These are phyloP conservation scores for Talaromyces rugulosus DNA, from an alignment of 2,329 filamentous ascomycete species.

Conservation along the genomic window DNA sequence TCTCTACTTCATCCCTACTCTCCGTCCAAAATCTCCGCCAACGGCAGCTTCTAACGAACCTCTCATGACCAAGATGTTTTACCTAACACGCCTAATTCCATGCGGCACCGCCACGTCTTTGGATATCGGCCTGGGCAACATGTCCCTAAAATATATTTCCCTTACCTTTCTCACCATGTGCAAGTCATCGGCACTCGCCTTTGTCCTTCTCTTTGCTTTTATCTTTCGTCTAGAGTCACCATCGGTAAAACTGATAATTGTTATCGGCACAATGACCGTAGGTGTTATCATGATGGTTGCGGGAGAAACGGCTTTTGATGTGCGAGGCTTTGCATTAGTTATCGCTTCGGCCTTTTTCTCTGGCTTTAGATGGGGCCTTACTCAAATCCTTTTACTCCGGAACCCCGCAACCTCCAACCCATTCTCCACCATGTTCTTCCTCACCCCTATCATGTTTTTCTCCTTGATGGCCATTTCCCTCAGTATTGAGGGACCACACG, in stretches of 20 bases:
- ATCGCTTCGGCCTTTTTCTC: slow-evolving; percentile 93
- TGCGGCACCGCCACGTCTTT: slow-evolving; percentile 90
- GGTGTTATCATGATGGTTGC: slow-evolving; percentile 98
- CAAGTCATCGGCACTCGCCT: slow-evolving; percentile 93
- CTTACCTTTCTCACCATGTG: slow-evolving; percentile 99
- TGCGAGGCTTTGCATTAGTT: slow-evolving; percentile 82
- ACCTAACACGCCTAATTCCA: slow-evolving; percentile 83
- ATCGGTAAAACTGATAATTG: slow-evolving; percentile 77
- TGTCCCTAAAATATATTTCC: slow-evolving; percentile 90
- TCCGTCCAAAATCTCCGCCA: slow-evolving; percentile 60
- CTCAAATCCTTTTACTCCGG: slow-evolving; percentile 87
- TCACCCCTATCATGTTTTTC: slow-evolving; percentile 95
- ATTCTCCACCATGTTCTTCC: slow-evolving; percentile 93
- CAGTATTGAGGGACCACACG: slow-evolving; percentile 73
- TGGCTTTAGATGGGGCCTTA: slow-evolving; percentile 97
- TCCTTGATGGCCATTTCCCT: slow-evolving; percentile 76
- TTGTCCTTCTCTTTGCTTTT: slow-evolving; percentile 93
- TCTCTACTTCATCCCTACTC: slow-evolving; percentile 74
- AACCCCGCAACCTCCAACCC: slow-evolving; percentile 95
- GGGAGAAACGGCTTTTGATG: slow-evolving; percentile 84
- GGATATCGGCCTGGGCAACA: slow-evolving; percentile 94
- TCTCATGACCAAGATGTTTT: slow-evolving; percentile 84
- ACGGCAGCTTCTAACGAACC: slow-evolving; percentile 42
- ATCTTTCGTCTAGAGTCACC: slow-evolving; percentile 85
- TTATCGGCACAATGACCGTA: slow-evolving; percentile 86